Evolutionary conservation across 2,329 filamentous ascomycete species (phyloP).

Genomic region (Aureobasidium sp.): DNA sequence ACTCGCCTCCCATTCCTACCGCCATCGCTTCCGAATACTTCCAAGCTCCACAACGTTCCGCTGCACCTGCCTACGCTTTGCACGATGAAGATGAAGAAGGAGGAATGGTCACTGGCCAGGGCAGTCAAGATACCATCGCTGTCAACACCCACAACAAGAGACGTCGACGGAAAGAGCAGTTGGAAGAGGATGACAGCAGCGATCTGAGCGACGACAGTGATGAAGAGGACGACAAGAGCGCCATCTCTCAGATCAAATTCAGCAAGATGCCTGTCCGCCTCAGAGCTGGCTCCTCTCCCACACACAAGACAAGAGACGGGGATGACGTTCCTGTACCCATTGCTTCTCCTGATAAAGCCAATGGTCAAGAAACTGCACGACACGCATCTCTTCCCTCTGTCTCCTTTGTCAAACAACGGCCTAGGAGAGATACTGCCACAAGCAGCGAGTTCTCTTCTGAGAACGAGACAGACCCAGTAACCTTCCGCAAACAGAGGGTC

Average conservation of each 20-base stretch:
- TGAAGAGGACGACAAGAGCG: slow-evolving; percentile 61
- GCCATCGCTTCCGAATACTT: slow-evolving; percentile 74
- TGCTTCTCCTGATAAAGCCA: slow-evolving; percentile 48
- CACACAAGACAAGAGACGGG: slow-evolving; percentile 58
- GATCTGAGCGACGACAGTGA: slow-evolving; percentile 81
- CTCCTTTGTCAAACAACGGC: slow-evolving; percentile 56
- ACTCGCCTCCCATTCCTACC: slow-evolving; percentile 80
- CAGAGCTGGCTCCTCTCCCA: slow-evolving; percentile 82
- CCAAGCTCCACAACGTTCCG: slow-evolving; percentile 58
- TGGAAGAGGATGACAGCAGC: slow-evolving; percentile 80
- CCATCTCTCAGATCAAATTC: slow-evolving; percentile 88
- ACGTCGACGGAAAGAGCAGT: slow-evolving; percentile 62
- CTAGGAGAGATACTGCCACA: slow-evolving; percentile 68
- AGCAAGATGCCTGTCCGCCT: slow-evolving; percentile 87
- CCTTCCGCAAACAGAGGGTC: slow-evolving; percentile 54
- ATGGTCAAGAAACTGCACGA: slow-evolving; percentile 38
- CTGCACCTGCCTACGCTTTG: slow-evolving; percentile 41
- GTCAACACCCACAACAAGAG: slow-evolving; percentile 58
- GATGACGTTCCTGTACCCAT: slow-evolving; percentile 48
- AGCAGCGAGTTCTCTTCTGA: slow-evolving; percentile 80
- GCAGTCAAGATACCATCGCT: slow-evolving; percentile 59
- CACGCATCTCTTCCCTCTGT: slow-evolving; percentile 66
- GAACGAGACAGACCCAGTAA: slow-evolving; percentile 65
- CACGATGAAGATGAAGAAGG: slow-evolving; percentile 66
- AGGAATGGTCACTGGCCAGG: slow-evolving; percentile 61